phyloP scores from a whole-genome alignment of 768 basidiomycete species.

The Naematelia aurantialba region DNA sequence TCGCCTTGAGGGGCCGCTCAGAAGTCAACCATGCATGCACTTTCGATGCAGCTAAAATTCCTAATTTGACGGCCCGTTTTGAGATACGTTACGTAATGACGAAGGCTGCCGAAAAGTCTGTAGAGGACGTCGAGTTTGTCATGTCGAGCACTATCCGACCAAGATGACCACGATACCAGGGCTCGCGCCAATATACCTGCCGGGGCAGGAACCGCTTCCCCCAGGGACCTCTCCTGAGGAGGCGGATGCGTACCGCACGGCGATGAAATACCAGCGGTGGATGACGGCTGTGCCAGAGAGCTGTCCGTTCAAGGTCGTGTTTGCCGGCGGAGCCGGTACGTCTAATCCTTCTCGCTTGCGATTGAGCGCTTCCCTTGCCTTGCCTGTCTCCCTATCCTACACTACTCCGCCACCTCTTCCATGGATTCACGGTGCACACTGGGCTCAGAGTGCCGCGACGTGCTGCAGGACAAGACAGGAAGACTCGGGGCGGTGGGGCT shows the following conservation, averaged over 20 bases:
- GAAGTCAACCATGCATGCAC: too few species aligned
- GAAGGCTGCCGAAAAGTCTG: too few species aligned
- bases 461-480: too few species aligned
- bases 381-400: neutral
- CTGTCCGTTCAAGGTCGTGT: conserved; percentile 73
- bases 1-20: neutral
- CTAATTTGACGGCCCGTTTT: too few species aligned
- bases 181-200: conserved; percentile 69
- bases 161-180: conserved; percentile 35
- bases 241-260: conserved; percentile 61
- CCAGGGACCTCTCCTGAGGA: conserved; percentile 80
- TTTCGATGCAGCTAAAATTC: too few species aligned
- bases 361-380: conserved; percentile 4
- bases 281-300: conserved; percentile 74
- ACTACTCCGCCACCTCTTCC: conserved; percentile 6
- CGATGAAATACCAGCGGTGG: conserved; percentile 72
- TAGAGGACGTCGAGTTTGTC: too few species aligned
- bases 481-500: neutral
- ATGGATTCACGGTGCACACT: neutral
- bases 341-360: conserved; percentile 11
- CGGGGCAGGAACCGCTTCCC: conserved; percentile 75
- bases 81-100: too few species aligned
- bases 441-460: too few species aligned
- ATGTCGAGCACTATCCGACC: neutral
- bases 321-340: conserved; percentile 80